Evolutionary conservation across 78 protist genomes (phyloP).

Genomic region (Speleostelium caveatum): DNA sequence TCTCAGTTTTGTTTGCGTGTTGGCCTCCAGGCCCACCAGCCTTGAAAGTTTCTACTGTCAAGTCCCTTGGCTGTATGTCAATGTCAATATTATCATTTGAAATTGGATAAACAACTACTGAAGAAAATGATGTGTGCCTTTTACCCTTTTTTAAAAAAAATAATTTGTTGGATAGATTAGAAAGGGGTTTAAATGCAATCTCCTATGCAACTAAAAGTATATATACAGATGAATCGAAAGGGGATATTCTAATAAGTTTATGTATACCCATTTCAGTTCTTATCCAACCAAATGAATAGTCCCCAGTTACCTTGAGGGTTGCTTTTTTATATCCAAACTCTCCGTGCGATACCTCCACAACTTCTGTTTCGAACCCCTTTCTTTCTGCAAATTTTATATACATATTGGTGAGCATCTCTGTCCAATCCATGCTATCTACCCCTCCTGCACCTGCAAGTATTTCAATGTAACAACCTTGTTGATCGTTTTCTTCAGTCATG

Average conservation of each 20-base stretch:
- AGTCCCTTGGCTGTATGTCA: conserved; percentile 30
- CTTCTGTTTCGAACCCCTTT: background rate
- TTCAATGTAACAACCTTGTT: conserved; percentile 15
- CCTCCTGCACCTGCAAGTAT: conserved; percentile 81
- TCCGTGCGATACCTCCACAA: background rate
- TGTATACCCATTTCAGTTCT: conserved; percentile 92
- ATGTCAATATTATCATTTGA: conserved; percentile 1
- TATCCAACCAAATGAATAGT: conserved; percentile 76
- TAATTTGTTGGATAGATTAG: conserved; percentile 71
- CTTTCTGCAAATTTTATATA: conserved; percentile 44
- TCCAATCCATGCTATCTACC: conserved; percentile 73
- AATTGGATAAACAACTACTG: conserved; percentile 55
- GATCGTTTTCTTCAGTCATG: conserved; percentile 29
- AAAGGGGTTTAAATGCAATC: conserved; percentile 82
- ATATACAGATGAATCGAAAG: conserved; percentile 83
- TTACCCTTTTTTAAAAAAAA: no score
- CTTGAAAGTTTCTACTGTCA: conserved; percentile 71
- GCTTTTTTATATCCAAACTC: conserved; percentile 59
- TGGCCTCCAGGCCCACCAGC: conserved; percentile 96
- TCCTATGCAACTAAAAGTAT: conserved; percentile 86
- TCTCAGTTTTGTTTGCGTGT: conserved; percentile 92
- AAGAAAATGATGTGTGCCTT: conserved; percentile 75
- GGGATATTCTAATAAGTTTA: conserved; percentile 94
- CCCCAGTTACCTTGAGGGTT: conserved; percentile 20
- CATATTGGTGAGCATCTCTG: conserved; percentile 40